Evolutionary conservation across 129 eudicot genomes (phyloP).

Genomic region (Tagetes erecta): DNA sequence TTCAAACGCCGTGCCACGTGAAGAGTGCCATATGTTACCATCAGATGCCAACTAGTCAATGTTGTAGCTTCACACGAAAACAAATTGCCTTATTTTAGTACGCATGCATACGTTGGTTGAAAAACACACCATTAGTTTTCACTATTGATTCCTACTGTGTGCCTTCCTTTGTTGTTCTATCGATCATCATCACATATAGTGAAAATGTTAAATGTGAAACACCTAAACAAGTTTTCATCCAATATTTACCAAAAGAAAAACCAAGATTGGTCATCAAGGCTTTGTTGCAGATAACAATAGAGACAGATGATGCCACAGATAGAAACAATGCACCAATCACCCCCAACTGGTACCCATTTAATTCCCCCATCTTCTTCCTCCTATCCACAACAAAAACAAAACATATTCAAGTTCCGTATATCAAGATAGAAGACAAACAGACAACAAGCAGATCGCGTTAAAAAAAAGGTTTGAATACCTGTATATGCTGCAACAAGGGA

Average conservation of each 20-base stretch:
- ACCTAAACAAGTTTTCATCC: no score
- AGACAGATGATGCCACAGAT: constrained; percentile 94
- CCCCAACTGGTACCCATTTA: constrained; percentile 71
- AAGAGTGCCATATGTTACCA: constrained; percentile 93
- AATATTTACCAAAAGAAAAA: constrained; percentile 91
- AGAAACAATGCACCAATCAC: constrained; percentile 88
- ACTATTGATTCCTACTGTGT: neutral
- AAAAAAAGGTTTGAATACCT: neutral
- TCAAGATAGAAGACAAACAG: no score
- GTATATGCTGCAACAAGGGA: neutral
- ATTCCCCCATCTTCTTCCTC: constrained; percentile 72
- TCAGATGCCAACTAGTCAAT: constrained; percentile 95
- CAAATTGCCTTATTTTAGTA: constrained; percentile 2
- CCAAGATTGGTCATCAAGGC: constrained; percentile 97
- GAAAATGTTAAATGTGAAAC: no score
- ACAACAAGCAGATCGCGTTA: no score
- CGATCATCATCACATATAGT: neutral
- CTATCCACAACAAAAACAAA: neutral
- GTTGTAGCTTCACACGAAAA: constrained; percentile 67
- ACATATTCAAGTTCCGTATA: no score
- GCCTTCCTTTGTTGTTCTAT: neutral
- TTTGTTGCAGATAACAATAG: constrained; percentile 95
- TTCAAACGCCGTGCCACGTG: constrained; percentile 78
- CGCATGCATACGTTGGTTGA: constrained; percentile 2
- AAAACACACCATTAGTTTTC: constrained; percentile 20